These are phyloP conservation scores for Volvox africanus DNA, from an alignment of 139 green algal genomes.

Conservation along the genomic window DNA sequence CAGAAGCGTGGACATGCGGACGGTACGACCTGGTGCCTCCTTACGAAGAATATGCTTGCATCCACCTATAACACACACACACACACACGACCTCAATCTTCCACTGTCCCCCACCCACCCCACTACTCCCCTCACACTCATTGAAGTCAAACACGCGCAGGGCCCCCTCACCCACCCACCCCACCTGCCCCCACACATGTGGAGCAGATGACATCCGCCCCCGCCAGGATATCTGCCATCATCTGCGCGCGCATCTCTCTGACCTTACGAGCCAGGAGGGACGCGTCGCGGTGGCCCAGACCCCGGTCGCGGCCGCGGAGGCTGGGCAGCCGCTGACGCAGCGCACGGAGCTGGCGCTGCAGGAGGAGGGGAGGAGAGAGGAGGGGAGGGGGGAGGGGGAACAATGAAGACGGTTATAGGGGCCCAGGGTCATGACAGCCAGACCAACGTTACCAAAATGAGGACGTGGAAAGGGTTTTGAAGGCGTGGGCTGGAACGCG, in stretches of 20 bases:
- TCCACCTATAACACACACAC: no score
- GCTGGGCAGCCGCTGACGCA: constrained; percentile 46
- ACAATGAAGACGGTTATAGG: not conserved
- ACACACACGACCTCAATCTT: no score
- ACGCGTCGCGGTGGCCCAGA: constrained; percentile 47
- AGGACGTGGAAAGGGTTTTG: no score
- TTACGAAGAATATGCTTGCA: no score
- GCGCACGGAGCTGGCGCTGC: constrained; percentile 20
- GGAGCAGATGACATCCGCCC: constrained; percentile 58
- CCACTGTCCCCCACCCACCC: not conserved
- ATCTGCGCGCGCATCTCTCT: constrained; percentile 1
- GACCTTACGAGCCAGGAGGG: not conserved
- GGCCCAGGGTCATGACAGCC: no score
- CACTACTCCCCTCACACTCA: not conserved
- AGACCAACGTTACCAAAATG: no score
- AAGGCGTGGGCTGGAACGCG: no score
- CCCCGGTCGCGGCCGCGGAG: constrained; percentile 56
- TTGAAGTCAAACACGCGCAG: not conserved
- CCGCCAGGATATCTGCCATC: constrained; percentile 47
- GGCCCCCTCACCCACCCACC: not conserved
- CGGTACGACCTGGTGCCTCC: no score
- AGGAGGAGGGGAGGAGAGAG: not conserved
- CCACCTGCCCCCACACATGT: constrained; percentile 56
- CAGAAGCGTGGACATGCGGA: no score
- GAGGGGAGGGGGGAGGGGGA: not conserved